A percentile compares a stretch with the other conserved stretches of the same genome.
Conservation (phyloP, 2,329 filamentous ascomycete genomes). For the Ambrosiella xylebori region DNA sequence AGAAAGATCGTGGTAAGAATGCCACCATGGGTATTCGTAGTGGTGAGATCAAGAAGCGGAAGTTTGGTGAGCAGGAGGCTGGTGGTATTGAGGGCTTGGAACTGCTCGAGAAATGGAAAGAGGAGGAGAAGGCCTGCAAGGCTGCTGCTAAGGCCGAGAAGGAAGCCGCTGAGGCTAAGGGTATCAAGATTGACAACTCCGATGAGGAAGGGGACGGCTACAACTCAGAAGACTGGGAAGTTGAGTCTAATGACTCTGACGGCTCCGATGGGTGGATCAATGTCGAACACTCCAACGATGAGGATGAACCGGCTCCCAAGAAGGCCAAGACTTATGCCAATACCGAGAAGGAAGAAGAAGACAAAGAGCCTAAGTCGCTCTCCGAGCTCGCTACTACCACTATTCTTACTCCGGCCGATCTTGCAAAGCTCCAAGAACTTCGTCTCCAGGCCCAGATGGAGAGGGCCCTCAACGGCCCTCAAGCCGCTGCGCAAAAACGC, state of each 20-base stretch:
- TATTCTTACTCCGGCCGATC: constrained; percentile 86
- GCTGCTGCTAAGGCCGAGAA: constrained; percentile 49
- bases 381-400: constrained; percentile 73
- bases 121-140: constrained; percentile 65
- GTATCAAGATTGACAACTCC: constrained; percentile 13
- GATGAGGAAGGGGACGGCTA: constrained; percentile 40
- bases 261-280: constrained; percentile 88
- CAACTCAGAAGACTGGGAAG: constrained; percentile 42
- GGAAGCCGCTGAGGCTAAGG: constrained; percentile 26
- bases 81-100: constrained; percentile 87
- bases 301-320: constrained; percentile 45
- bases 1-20: constrained; percentile 79
- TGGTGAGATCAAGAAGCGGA: constrained; percentile 57
- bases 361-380: constrained; percentile 24
- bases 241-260: constrained; percentile 39
- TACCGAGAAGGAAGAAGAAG: constrained; percentile 19
- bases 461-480: constrained; percentile 32
- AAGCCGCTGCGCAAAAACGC: constrained; percentile 25
- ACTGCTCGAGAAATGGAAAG: constrained; percentile 81
- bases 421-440: constrained; percentile 86
- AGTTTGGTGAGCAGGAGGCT: constrained; percentile 64
- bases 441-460: constrained; percentile 56
- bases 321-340: constrained; percentile 21
- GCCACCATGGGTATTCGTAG: constrained; percentile 66
- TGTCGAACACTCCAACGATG: constrained; percentile 69